Evolutionary conservation across 805 yeast genomes (phyloP).

Genomic region (Cyberlindnera meyerae): DNA sequence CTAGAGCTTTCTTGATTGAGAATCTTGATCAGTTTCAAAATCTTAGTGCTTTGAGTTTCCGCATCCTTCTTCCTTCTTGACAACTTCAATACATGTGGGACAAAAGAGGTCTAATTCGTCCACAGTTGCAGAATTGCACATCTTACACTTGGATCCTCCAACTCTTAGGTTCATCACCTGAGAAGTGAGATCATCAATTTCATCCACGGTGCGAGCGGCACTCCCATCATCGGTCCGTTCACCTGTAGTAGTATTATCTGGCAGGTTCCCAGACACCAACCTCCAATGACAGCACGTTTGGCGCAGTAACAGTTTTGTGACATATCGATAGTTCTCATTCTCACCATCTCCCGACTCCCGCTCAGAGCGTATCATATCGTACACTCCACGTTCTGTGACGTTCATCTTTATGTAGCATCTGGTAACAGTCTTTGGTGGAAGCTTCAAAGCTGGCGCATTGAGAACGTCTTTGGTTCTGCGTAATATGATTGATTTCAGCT

Average conservation of each 20-base stretch:
- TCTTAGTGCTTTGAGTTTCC: slow-evolving; percentile 30
- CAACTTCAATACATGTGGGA: slow-evolving; percentile 10
- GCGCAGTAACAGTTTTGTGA: slow-evolving; percentile 31
- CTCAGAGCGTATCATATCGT: too few relatives aligned
- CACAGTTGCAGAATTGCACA: slow-evolving; percentile 20
- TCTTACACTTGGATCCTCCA: slow-evolving; percentile 22
- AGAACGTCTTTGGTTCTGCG: slow-evolving; percentile 41
- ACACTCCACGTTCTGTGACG: slow-evolving; percentile 25
- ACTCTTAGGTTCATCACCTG: slow-evolving; percentile 22
- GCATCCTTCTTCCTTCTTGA: slow-evolving; percentile 17
- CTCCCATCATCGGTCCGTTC: not conserved
- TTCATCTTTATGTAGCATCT: slow-evolving; percentile 22
- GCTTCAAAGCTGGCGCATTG: slow-evolving; percentile 15
- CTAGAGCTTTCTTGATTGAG: slow-evolving; percentile 30
- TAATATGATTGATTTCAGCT: slow-evolving; percentile 35
- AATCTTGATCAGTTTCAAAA: slow-evolving; percentile 29
- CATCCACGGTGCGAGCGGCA: too few relatives aligned
- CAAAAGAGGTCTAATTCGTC: slow-evolving; percentile 14
- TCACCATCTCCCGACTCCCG: too few relatives aligned
- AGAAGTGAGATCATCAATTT: slow-evolving; percentile 19
- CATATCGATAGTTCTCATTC: slow-evolving; percentile 24
- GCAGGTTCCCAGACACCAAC: too few relatives aligned
- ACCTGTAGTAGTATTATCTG: slow-evolving; percentile 8
- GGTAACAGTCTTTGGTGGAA: slow-evolving; percentile 20
- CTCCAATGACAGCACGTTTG: slow-evolving; percentile 35